Evolutionary conservation across 495 filamentous ascomycete species (phyloP).

Genomic region (Aspergillus olivimuriae): DNA sequence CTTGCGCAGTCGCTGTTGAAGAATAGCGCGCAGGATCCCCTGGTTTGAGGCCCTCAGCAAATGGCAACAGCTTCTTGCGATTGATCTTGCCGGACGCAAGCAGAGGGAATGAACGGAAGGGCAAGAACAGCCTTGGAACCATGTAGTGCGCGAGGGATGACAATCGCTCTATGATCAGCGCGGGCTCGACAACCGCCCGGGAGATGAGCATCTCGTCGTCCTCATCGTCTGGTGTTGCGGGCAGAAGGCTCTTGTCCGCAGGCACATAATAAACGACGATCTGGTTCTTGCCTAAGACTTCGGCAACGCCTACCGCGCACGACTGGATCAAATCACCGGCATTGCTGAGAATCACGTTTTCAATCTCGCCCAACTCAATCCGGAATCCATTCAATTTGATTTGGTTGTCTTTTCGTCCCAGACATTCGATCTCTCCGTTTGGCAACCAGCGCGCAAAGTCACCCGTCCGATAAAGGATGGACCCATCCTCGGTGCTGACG

Average conservation of each 20-base stretch:
- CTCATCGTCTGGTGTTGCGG: no score
- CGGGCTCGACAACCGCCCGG: no score
- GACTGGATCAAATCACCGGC: constrained; percentile 7
- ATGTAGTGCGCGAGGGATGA: background rate
- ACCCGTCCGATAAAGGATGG: constrained; percentile 29
- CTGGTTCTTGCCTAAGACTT: background rate
- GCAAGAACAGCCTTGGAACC: background rate
- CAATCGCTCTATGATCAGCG: no score
- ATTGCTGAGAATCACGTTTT: constrained; percentile 9
- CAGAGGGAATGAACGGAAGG: background rate
- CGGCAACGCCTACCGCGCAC: constrained; percentile 10
- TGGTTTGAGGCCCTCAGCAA: no score
- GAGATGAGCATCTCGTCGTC: no score
- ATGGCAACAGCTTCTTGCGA: no score
- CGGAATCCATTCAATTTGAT: constrained; percentile 37
- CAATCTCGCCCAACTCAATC: constrained; percentile 41
- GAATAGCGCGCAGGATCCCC: no score
- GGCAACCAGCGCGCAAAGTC: constrained; percentile 27
- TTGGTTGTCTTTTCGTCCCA: constrained; percentile 40
- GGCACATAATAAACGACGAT: constrained; percentile 9
- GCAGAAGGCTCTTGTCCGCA: no score
- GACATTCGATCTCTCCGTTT: constrained; percentile 31
- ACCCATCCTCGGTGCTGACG: constrained; percentile 9
- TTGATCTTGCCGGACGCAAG: background rate
- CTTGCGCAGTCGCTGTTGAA: no score